Conservation (phyloP, 2,329 filamentous ascomycete species). For the Aureobasidium melanogenum region DNA sequence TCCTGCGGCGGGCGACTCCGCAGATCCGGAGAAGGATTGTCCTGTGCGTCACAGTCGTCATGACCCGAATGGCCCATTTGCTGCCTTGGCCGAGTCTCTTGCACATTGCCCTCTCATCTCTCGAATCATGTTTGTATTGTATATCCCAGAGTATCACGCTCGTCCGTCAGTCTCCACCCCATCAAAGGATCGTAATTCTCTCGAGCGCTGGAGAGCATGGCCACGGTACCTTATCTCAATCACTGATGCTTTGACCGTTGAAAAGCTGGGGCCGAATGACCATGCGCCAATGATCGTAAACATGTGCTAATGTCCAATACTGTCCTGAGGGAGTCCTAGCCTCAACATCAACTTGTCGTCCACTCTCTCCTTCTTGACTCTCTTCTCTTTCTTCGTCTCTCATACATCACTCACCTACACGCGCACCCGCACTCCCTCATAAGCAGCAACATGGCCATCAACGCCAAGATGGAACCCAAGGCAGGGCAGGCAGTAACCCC, state of each 20-base stretch:
- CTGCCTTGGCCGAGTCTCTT: not conserved
- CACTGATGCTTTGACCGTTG: not conserved
- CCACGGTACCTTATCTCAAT: not conserved
- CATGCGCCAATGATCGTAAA: conserved; percentile 11
- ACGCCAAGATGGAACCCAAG: conserved; percentile 12
- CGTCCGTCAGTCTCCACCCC: not conserved
- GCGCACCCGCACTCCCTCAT: not conserved
- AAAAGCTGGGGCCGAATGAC: not conserved
- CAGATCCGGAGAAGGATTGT: not conserved
- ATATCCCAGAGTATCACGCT: not conserved
- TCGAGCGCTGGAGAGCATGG: not conserved
- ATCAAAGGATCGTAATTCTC: not conserved
- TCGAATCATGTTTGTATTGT: not conserved
- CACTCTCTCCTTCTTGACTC: not conserved
- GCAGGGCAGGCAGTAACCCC: not conserved
- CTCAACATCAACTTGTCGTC: not conserved
- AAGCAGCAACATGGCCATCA: conserved; percentile 13
- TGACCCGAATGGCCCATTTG: not conserved
- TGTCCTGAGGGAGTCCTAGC: not conserved
- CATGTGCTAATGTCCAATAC: not conserved
- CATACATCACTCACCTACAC: not conserved
- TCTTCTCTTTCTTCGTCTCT: not conserved
- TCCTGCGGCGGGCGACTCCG: conserved; percentile 1
- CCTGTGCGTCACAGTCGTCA: not conserved
- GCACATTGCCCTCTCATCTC: not conserved